Base-by-base conservation (phyloP, 306 rosid genomes). In the Leucaena leucocephala region DNA sequence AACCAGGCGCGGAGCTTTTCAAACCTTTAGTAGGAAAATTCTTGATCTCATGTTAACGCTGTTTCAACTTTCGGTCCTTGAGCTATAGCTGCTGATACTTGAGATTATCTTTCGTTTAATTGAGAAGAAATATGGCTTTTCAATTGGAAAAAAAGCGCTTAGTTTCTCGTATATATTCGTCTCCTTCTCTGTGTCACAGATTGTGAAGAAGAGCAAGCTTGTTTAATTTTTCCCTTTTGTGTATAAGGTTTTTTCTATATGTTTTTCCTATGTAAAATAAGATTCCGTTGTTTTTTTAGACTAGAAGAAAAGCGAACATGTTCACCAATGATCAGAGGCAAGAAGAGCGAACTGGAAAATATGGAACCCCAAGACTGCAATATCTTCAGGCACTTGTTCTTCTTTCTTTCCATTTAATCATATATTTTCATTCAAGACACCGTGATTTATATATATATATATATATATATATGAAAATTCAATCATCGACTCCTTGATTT, bases 311-410 rank as follows among this genome's bases (percentile, higher is more conserved):
- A 59, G 38, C 16, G 13, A 27, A 27, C 36, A 59, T 59, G 65
- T 59, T 59, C 65, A 59, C 65, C 65, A 59, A 59, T 59, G 65
- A 59, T 3, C 65, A 59, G 36, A 59, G 65, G 65, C 65, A 59
- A 59, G 65, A 59, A 11, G 65, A 27, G 65, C 65, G 65, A 59
- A 27, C 65, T 8, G 65, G 65, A 59, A 59, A 11, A 59, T 22
- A 59, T 59, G 65, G 65, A 59, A 27, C 65, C 15, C 65, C 65
- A 59, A 59, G 65, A 59, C 39, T 59, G 65, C 38, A 59, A 27
- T 59, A 59, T 38, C 65, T 59, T 27, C 65, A 59, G 65, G 65
- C 14, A 59, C 65, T 59, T 11, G 16, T 11, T 27, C 36, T 58
- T 58, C 64, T 11, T 33, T 8, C 65, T 21, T 59, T 27, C 39